Evolutionary conservation across 2,329 filamentous ascomycete genomes (phyloP).

Genomic region (Talaromyces rugulosus): DNA sequence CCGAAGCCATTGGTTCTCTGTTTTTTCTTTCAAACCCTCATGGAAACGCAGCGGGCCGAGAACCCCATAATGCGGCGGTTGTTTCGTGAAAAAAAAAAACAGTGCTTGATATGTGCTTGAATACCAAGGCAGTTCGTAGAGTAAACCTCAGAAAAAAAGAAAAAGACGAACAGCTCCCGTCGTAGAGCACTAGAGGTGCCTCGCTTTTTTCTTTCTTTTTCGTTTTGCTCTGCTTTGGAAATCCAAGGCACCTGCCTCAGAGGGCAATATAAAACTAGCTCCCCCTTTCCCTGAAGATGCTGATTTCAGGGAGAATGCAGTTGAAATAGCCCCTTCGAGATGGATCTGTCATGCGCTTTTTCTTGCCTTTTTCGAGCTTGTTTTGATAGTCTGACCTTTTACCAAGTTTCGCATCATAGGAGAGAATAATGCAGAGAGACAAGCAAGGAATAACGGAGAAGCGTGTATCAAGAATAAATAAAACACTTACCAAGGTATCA

Average conservation of each 20-base stretch:
- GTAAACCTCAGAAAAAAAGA: not conserved
- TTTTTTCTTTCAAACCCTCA: slow-evolving; percentile 25
- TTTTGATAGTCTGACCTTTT: slow-evolving; percentile 42
- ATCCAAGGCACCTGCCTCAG: not conserved
- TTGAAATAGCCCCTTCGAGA: slow-evolving; percentile 10
- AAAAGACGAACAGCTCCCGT: not conserved
- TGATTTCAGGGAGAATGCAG: not conserved
- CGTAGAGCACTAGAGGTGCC: not conserved
- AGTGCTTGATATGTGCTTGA: not conserved
- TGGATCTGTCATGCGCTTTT: not conserved
- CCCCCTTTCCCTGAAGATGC: not conserved
- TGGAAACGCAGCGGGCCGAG: slow-evolving; percentile 33
- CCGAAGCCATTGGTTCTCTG: slow-evolving; percentile 42
- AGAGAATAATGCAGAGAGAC: slow-evolving; percentile 19
- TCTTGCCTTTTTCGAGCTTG: slow-evolving; percentile 4
- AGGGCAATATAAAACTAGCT: not conserved
- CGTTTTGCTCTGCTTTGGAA: not conserved
- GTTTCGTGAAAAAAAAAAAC: not conserved
- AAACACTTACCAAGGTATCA: not conserved
- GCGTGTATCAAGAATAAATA: not conserved
- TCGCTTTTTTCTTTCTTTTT: not conserved
- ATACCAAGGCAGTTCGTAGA: not conserved
- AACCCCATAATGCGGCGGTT: slow-evolving; percentile 8
- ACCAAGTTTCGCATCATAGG: slow-evolving; percentile 42
- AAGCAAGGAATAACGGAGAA: not conserved